These are phyloP conservation scores for Pterocarpus macrocarpus DNA, from an alignment of 306 rosid genomes.

Conservation along the genomic window DNA sequence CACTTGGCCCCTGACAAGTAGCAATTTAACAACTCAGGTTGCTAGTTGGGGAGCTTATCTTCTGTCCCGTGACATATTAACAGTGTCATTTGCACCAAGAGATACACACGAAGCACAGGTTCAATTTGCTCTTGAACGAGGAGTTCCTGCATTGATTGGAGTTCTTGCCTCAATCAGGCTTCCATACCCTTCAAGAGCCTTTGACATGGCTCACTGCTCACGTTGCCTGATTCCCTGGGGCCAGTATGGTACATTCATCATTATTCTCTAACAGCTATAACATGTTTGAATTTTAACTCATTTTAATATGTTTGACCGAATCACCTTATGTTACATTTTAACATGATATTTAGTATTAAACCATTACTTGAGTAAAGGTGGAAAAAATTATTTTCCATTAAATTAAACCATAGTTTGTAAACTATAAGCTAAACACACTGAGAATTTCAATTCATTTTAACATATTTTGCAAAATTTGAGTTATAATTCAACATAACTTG, in stretches of 20 bases:
- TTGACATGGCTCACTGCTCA: slow-evolving; percentile 98
- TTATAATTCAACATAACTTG: no score
- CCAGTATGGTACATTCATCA: slow-evolving; percentile 61
- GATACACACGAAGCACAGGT: slow-evolving; percentile 96
- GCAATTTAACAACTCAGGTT: slow-evolving; percentile 60
- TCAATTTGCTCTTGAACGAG: slow-evolving; percentile 96
- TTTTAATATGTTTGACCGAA: no score
- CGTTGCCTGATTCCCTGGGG: slow-evolving; percentile 99
- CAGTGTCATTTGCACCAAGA: slow-evolving; percentile 95
- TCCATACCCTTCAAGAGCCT: slow-evolving; percentile 96
- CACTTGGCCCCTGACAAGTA: slow-evolving; percentile 14
- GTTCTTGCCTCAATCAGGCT: slow-evolving; percentile 87
- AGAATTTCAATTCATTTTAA: no score
- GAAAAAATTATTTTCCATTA: no score
- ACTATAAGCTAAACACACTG: no score
- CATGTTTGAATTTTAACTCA: no score
- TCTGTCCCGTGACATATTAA: slow-evolving; percentile 74
- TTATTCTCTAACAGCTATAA: background rate
- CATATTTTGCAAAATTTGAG: no score
- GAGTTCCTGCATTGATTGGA: slow-evolving; percentile 95
- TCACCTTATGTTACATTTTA: no score
- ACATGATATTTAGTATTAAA: no score
- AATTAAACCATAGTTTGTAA: no score
- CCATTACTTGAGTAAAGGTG: no score
- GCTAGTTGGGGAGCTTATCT: slow-evolving; percentile 99